Base-by-base conservation (phyloP, 139 green algal species). In the Coelastrella sp. region DNA sequence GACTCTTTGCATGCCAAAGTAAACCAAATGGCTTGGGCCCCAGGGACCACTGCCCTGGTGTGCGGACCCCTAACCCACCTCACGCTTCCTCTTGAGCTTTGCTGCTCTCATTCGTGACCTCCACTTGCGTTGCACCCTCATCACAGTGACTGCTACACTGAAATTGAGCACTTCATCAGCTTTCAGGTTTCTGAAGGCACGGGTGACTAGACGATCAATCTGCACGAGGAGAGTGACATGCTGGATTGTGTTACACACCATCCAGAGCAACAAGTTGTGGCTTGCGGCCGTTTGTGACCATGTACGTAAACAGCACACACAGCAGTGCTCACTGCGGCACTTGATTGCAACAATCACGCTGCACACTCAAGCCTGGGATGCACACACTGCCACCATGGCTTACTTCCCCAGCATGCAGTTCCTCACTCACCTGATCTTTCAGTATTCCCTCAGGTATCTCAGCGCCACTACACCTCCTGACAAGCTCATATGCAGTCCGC, bases 111-210 rank as follows among this genome's bases (percentile, higher is more conserved):
- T 91, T 63, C 88, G 87, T 19, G 85, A 86, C 2, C 92, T 88
- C 93, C 93, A 96, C 79, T 92, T 91, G 59, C 90, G 89, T 87
- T 96, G 92, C 53, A 96, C 87, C 17, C 91, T 88, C 86, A 93
- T 90, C 21, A 95, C 94, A 2, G 89, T 93, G 13, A 96, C 85
- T 0, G 92, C 91, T 40, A 91, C 87, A 27, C 78, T 91, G 89
- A 95, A 95, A 84, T 93, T 95, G 62, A 96, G 86, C 73, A 91
- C 79, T 75, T 95, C 91, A 64, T 95, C 90, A 27, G 75, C 48
- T n/a, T 86, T 75, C 32, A 94, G 76, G 62, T 88, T 83, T 3
- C 84, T 67, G 85, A 96, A 94, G 78, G 93, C 93, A 19, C 89
- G 89, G n/a, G 88, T 81, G 32, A 94, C 89, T 85, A 96, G 88